Evolutionary conservation across 169 alveolate genomes (phyloP).

Genomic region (Plasmodium knowlesi): DNA sequence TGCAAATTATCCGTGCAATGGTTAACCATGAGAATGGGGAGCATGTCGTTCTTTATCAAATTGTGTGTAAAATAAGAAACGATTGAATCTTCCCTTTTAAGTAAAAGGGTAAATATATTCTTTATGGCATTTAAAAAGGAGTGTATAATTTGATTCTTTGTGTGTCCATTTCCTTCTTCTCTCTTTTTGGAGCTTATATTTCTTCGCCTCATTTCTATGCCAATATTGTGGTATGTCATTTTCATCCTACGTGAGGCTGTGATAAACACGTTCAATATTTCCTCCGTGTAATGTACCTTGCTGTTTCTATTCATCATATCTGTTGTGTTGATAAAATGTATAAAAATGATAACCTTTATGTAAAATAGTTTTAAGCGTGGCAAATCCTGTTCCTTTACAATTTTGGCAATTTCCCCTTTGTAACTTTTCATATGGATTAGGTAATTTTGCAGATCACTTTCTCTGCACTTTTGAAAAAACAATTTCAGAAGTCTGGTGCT

Average conservation of each 20-base stretch:
- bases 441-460: conserved; percentile 45
- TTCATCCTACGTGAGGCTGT: conserved; percentile 32
- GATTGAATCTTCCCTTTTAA: conserved; percentile 46
- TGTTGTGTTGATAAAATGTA: conserved; percentile 30
- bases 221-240: conserved; percentile 2
- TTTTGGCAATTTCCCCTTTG: neutral
- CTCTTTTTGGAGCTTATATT: neutral
- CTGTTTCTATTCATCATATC: conserved; percentile 5
- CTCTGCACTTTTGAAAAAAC: conserved; percentile 32
- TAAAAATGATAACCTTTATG: conserved; percentile 54
- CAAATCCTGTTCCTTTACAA: conserved; percentile 17
- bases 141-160: conserved; percentile 41
- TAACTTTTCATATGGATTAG: conserved; percentile 25
- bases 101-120: conserved; percentile 34
- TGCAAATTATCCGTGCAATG: neutral
- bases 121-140: conserved; percentile 61
- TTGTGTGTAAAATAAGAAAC: conserved; percentile 43
- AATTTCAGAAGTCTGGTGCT: conserved; percentile 26
- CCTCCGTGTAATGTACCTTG: conserved; percentile 9
- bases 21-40: conserved; percentile 25
- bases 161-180: neutral
- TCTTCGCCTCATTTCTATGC: neutral
- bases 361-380: conserved; percentile 41
- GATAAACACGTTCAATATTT: conserved; percentile 26
- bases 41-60: conserved; percentile 13